Conservation (phyloP, 2,329 filamentous ascomycete species). For the Dothidotthia symphoricarpi region DNA sequence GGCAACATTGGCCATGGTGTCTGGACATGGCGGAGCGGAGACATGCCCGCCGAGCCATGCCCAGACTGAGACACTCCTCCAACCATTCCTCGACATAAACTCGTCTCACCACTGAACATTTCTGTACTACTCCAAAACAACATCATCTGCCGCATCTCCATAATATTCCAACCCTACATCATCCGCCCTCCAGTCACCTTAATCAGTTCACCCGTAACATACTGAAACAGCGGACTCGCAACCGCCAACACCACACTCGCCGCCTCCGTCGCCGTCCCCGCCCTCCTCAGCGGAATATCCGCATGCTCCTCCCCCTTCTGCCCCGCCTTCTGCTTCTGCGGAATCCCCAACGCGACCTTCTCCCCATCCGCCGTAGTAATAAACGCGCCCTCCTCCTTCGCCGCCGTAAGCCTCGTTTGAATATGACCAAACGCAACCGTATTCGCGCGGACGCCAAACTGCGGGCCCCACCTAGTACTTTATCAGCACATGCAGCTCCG, state of each 20-base stretch:
- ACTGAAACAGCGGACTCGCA: constrained; percentile 77
- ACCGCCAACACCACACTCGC: constrained; percentile 75
- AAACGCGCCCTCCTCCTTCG: constrained; percentile 81
- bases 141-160: not conserved
- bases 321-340: constrained; percentile 45
- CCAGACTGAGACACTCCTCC: constrained; percentile 16
- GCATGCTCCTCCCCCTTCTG: constrained; percentile 43
- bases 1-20: constrained; percentile 7
- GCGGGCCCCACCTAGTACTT: constrained; percentile 64
- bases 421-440: constrained; percentile 84
- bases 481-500: constrained; percentile 7
- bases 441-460: constrained; percentile 79
- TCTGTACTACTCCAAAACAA: not conserved
- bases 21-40: constrained; percentile 18
- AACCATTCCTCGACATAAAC: not conserved
- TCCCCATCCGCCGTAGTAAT: constrained; percentile 71
- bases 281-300: constrained; percentile 76
- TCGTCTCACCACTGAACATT: constrained; percentile 1
- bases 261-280: constrained; percentile 77
- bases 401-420: constrained; percentile 73
- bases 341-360: constrained; percentile 46
- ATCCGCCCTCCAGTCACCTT: constrained; percentile 76
- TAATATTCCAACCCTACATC: constrained; percentile 46
- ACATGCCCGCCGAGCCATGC: constrained; percentile 11
- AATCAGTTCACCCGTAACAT: constrained; percentile 84